These are phyloP conservation scores for Suhomyces kilbournensis DNA, from an alignment of 805 yeast genomes.

Conservation along the genomic window DNA sequence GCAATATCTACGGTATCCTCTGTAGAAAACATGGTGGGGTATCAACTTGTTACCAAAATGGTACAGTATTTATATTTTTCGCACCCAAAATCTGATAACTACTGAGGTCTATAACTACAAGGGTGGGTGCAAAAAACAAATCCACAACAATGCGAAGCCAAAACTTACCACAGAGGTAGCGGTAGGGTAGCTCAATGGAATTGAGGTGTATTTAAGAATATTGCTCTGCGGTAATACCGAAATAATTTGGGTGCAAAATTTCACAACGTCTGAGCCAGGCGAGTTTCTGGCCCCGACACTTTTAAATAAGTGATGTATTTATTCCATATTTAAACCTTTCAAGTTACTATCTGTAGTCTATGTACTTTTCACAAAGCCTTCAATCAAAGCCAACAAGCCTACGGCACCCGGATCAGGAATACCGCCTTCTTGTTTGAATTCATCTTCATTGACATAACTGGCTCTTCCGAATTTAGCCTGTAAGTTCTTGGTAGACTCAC, in stretches of 20 bases:
- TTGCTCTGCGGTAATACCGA: background rate
- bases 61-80: background rate
- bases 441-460: constrained; percentile 72
- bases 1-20: constrained; percentile 7
- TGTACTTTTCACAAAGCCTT: constrained; percentile 33
- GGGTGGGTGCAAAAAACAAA: background rate
- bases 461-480: constrained; percentile 93
- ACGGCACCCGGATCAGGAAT: constrained; percentile 95
- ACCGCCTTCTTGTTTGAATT: constrained; percentile 59
- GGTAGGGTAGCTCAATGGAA: background rate
- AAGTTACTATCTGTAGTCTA: background rate
- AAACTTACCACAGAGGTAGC: background rate
- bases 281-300: no score
- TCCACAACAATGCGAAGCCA: background rate
- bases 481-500: constrained; percentile 67
- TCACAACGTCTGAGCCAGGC: no score
- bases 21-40: background rate
- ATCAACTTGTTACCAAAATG: background rate
- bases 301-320: no score
- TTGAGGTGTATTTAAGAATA: background rate
- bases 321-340: no score
- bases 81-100: constrained; percentile 5
- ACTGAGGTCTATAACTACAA: constrained; percentile 7
- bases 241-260: background rate
- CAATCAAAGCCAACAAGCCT: constrained; percentile 64